Evolutionary conservation across 2,329 filamentous ascomycete genomes (phyloP).

Genomic region (Tolypocladium guangdongense): DNA sequence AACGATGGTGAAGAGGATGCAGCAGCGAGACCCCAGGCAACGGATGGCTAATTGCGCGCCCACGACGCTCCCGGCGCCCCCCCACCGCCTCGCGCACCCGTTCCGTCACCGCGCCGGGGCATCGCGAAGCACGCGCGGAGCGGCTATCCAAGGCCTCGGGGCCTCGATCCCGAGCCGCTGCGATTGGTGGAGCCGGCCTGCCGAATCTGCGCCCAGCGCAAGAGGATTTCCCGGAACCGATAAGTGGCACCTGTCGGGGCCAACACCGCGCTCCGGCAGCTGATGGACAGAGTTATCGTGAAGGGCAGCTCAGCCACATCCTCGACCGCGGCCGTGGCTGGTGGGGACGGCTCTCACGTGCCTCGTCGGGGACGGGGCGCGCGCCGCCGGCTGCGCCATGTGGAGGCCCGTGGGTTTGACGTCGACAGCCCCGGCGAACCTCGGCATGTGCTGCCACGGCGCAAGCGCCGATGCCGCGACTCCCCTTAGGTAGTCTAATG

Average conservation of each 20-base stretch:
- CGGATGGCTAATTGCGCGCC: neutral
- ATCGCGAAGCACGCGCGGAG: neutral
- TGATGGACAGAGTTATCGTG: too few relatives aligned
- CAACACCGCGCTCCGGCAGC: neutral
- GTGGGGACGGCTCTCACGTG: too few relatives aligned
- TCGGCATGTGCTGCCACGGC: constrained; percentile 2
- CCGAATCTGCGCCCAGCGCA: constrained; percentile 5
- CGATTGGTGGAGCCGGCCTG: neutral
- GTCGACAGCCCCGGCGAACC: too few relatives aligned
- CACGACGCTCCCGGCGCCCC: neutral
- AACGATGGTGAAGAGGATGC: constrained; percentile 4
- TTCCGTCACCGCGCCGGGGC: neutral
- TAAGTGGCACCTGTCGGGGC: neutral
- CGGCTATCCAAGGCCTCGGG: constrained; percentile 6
- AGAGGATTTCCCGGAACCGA: constrained; percentile 24
- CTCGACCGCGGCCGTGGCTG: too few relatives aligned
- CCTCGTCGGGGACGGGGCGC: too few relatives aligned
- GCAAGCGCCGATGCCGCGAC: neutral
- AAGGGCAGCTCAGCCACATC: too few relatives aligned
- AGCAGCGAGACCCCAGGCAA: constrained; percentile 3
- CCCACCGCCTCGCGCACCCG: neutral
- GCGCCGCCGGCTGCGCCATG: too few relatives aligned
- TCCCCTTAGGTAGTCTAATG: too few relatives aligned
- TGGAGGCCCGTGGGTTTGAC: too few relatives aligned
- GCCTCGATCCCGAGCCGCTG: neutral